phyloP scores from a whole-genome alignment of 2,329 filamentous ascomycete species.

The Neobulgaria alba region DNA sequence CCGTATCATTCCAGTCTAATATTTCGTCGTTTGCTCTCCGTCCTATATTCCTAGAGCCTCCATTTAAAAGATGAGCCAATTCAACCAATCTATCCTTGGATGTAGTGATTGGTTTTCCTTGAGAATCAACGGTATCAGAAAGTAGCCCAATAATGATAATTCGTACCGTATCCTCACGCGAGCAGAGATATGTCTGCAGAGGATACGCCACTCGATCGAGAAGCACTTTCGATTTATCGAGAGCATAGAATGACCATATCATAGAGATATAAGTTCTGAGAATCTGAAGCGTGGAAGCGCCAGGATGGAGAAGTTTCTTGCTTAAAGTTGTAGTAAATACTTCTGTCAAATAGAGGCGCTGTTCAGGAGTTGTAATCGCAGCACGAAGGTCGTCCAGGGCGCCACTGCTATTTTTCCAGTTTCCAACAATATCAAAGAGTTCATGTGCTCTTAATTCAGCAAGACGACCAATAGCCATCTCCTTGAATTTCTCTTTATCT shows the following conservation, averaged over 20 bases:
- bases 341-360: constrained; percentile 61
- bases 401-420: constrained; percentile 63
- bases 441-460: constrained; percentile 61
- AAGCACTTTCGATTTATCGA: constrained; percentile 71
- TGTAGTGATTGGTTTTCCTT: constrained; percentile 27
- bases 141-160: constrained; percentile 70
- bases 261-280: constrained; percentile 70
- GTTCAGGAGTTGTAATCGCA: constrained; percentile 58
- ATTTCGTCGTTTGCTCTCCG: constrained; percentile 55
- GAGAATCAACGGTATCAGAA: constrained; percentile 44
- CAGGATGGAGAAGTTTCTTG: constrained; percentile 62
- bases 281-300: constrained; percentile 67
- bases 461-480: constrained; percentile 59
- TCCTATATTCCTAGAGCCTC: constrained; percentile 37
- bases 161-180: constrained; percentile 67
- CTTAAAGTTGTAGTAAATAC: constrained; percentile 59
- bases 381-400: constrained; percentile 68
- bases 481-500: constrained; percentile 61
- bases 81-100: constrained; percentile 50
- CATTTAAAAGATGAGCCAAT: constrained; percentile 52
- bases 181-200: constrained; percentile 67
- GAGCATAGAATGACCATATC: constrained; percentile 65
- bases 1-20: constrained; percentile 85
- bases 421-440: constrained; percentile 70
- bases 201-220: constrained; percentile 66